Evolutionary conservation across 192 early-diverging fungal genomes (phyloP).

Genomic region (Spizellomyces punctatus): DNA sequence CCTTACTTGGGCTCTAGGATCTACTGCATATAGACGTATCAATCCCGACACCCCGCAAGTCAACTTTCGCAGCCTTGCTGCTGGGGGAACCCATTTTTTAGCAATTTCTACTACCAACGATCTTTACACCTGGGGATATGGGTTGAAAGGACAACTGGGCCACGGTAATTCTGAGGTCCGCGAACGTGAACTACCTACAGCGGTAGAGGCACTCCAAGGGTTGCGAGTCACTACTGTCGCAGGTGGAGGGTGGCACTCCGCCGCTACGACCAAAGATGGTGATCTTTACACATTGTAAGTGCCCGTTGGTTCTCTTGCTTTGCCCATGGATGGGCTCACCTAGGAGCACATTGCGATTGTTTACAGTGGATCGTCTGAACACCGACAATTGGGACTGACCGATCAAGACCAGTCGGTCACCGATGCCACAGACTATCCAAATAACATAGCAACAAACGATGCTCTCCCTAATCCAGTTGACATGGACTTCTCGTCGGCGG

Average conservation of each 20-base stretch:
- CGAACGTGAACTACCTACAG: background rate
- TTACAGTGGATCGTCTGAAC: slow-evolving; percentile 11
- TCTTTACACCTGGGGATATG: slow-evolving; percentile 25
- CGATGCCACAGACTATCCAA: background rate
- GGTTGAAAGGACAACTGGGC: slow-evolving; percentile 25
- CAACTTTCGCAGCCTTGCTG: background rate
- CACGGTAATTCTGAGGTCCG: slow-evolving; percentile 7
- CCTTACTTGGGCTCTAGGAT: slow-evolving; percentile 3
- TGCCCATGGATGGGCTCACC: too few species aligned
- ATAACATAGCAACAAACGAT: slow-evolving; percentile 6
- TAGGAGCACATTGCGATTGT: background rate
- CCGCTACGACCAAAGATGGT: slow-evolving; percentile 24
- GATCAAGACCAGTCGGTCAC: background rate
- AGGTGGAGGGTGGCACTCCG: slow-evolving; percentile 26
- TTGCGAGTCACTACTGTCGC: slow-evolving; percentile 1
- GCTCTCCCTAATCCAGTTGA: slow-evolving; percentile 24
- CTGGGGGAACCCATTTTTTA: slow-evolving; percentile 13
- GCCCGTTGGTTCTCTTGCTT: background rate
- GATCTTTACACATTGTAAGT: slow-evolving; percentile 33
- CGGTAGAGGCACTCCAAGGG: slow-evolving; percentile 23
- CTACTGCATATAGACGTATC: background rate
- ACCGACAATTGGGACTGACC: slow-evolving; percentile 9
- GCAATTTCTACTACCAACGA: background rate
- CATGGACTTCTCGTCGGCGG: background rate
- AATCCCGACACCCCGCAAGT: background rate